Evolutionary conservation across 2,329 filamentous ascomycete species (phyloP).

Genomic region (Botrytis byssoidea): DNA sequence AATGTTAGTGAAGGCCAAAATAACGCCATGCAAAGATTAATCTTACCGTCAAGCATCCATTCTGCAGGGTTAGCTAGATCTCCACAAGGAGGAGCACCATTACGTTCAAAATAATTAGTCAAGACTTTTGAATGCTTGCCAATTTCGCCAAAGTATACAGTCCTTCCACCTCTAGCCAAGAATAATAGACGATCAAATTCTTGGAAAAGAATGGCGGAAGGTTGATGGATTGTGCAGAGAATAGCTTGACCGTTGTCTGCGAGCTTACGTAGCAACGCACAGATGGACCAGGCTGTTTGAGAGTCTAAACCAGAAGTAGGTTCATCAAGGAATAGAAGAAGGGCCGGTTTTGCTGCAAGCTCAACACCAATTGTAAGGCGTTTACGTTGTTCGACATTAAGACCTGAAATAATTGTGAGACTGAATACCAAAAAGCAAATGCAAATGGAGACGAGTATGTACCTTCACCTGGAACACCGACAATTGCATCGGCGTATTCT

Average conservation of each 20-base stretch:
- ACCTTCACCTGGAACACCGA: slow-evolving; percentile 83
- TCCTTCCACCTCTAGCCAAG: slow-evolving; percentile 71
- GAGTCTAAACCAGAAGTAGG: slow-evolving; percentile 92
- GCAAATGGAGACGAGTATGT: neutral
- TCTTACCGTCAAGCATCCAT: slow-evolving; percentile 63
- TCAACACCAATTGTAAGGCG: slow-evolving; percentile 93
- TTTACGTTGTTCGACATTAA: slow-evolving; percentile 69
- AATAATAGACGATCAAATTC: slow-evolving; percentile 82
- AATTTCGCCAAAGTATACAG: slow-evolving; percentile 80
- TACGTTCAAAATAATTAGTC: slow-evolving; percentile 73
- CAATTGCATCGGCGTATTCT: slow-evolving; percentile 83
- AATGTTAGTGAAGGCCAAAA: slow-evolving; percentile 22
- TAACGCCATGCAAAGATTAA: neutral
- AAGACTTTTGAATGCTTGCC: slow-evolving; percentile 67
- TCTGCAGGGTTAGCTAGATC: slow-evolving; percentile 75
- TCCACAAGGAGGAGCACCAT: slow-evolving; percentile 65
- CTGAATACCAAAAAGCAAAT: neutral
- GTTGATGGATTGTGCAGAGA: slow-evolving; percentile 96
- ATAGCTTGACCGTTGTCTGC: slow-evolving; percentile 88
- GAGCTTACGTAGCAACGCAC: slow-evolving; percentile 83
- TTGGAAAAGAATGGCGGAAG: slow-evolving; percentile 93
- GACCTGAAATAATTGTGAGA: slow-evolving; percentile 42
- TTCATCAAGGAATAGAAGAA: slow-evolving; percentile 91
- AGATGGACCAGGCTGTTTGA: slow-evolving; percentile 91
- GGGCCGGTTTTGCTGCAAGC: slow-evolving; percentile 83